These are phyloP conservation scores for Excoecaria agallocha DNA, from an alignment of 345 rosid genomes.

Conservation along the genomic window DNA sequence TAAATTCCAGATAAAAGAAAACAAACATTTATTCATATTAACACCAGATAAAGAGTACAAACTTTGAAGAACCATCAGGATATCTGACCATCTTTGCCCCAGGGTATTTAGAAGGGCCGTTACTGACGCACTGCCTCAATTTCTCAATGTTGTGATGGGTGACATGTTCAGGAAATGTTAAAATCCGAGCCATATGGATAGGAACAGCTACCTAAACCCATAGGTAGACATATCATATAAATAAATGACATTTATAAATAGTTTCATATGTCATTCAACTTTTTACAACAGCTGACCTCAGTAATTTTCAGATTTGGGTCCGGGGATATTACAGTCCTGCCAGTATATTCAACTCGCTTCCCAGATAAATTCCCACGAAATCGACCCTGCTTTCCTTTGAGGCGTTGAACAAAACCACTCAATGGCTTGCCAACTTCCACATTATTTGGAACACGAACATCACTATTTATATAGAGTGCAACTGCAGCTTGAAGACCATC, in stretches of 20 bases:
- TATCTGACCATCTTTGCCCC: slow-evolving; percentile 80
- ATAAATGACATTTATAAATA: slow-evolving; percentile 6
- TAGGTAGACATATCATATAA: slow-evolving; percentile 5
- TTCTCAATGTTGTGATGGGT: slow-evolving; percentile 88
- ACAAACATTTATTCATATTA: slow-evolving; percentile 8
- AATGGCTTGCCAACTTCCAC: slow-evolving; percentile 46
- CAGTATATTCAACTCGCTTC: slow-evolving; percentile 93
- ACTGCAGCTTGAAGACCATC: slow-evolving; percentile 80
- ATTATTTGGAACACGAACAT: slow-evolving; percentile 49
- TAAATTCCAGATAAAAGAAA: slow-evolving; percentile 21
- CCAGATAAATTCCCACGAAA: slow-evolving; percentile 93
- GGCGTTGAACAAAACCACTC: slow-evolving; percentile 86
- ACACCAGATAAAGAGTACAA: slow-evolving; percentile 8
- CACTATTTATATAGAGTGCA: slow-evolving; percentile 82
- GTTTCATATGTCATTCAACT: slow-evolving; percentile 2
- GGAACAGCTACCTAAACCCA: slow-evolving; percentile 77
- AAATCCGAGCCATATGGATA: slow-evolving; percentile 83
- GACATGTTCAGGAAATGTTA: slow-evolving; percentile 88
- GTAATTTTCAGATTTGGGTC: slow-evolving; percentile 96
- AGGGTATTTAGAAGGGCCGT: slow-evolving; percentile 84
- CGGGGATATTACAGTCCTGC: slow-evolving; percentile 98
- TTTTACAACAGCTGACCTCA: slow-evolving; percentile 47
- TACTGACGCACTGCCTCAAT: slow-evolving; percentile 83
- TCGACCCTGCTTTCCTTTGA: slow-evolving; percentile 93
- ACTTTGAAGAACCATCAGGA: slow-evolving; percentile 64